A percentile compares a stretch with the other conserved stretches of the same genome.
phyloP scores from a whole-genome alignment of 2,329 filamentous ascomycete species.

The Verticillium alfalfae region DNA sequence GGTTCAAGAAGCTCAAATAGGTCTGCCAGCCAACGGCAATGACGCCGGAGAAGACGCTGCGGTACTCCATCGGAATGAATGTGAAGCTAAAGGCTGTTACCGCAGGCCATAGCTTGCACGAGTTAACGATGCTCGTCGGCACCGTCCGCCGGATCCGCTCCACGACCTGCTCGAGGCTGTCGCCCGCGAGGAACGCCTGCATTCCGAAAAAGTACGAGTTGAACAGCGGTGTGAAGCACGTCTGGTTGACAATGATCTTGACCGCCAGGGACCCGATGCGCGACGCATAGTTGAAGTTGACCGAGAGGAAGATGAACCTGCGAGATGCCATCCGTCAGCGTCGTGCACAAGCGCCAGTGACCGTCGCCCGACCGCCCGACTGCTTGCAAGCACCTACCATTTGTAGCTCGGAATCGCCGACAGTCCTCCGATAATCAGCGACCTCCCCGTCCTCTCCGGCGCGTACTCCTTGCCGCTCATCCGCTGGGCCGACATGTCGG shows the following conservation, averaged over 20 bases:
- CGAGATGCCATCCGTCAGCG: neutral
- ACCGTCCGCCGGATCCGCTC: slow-evolving; percentile 71
- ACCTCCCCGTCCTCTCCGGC: slow-evolving; percentile 61
- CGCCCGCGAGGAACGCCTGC: slow-evolving; percentile 70
- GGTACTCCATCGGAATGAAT: slow-evolving; percentile 74
- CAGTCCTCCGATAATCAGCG: slow-evolving; percentile 67
- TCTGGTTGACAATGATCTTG: slow-evolving; percentile 78
- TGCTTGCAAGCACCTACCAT: slow-evolving; percentile 52
- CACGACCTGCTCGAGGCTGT: slow-evolving; percentile 55
- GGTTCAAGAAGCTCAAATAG: slow-evolving; percentile 77
- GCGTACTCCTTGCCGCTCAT: slow-evolving; percentile 62
- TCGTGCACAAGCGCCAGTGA: neutral
- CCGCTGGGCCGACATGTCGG: slow-evolving; percentile 72
- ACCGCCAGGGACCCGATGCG: slow-evolving; percentile 63
- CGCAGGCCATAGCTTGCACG: slow-evolving; percentile 81
- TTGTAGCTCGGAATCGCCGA: slow-evolving; percentile 73
- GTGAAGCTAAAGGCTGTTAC: slow-evolving; percentile 83
- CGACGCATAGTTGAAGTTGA: slow-evolving; percentile 78
- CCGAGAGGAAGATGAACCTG: slow-evolving; percentile 75
- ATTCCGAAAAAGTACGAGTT: slow-evolving; percentile 79
- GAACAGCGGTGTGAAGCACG: slow-evolving; percentile 75
- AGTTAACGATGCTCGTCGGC: slow-evolving; percentile 70
- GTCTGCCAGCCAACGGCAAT: slow-evolving; percentile 90
- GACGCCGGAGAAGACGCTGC: slow-evolving; percentile 72
- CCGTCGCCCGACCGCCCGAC: neutral